These are phyloP conservation scores for Pigoraptor vietnamica DNA, from an alignment of 78 protist genomes.

Conservation along the genomic window DNA sequence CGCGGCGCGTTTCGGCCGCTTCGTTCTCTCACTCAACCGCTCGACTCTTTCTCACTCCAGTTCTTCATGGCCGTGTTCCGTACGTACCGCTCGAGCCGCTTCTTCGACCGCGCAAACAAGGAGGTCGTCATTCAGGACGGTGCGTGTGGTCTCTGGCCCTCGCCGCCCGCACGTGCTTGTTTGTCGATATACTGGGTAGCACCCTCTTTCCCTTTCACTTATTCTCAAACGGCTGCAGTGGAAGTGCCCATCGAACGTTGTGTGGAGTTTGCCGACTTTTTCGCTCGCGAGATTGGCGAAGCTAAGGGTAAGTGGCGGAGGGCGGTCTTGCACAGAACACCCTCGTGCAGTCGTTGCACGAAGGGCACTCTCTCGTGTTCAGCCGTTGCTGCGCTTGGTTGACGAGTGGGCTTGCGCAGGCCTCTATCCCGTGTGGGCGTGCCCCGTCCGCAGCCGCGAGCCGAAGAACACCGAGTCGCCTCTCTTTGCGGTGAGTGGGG, in stretches of 20 bases:
- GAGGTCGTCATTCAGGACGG: conserved; percentile 1
- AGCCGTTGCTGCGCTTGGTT: no score
- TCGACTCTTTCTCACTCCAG: background rate
- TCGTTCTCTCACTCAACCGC: no score
- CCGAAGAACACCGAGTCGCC: background rate
- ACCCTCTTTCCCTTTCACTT: no score
- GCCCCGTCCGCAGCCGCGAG: background rate
- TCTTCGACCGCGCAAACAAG: background rate
- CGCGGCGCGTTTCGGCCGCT: no score
- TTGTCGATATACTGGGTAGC: no score
- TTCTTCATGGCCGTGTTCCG: background rate
- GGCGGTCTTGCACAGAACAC: no score
- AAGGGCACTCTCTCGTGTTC: no score
- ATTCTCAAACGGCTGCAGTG: background rate
- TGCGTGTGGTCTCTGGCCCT: background rate
- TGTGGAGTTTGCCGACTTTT: background rate
- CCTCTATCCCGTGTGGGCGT: background rate
- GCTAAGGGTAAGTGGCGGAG: background rate
- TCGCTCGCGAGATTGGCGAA: background rate
- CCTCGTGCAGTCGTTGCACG: no score
- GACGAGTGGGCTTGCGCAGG: no score
- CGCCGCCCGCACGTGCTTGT: background rate
- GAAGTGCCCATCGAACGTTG: background rate
- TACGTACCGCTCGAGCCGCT: background rate
- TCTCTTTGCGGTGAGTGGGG: background rate